Evolutionary conservation across 257 asterid species (phyloP), one percentile per base, ranked within the genome.

Genomic region (Solanum rostratum): DNA sequence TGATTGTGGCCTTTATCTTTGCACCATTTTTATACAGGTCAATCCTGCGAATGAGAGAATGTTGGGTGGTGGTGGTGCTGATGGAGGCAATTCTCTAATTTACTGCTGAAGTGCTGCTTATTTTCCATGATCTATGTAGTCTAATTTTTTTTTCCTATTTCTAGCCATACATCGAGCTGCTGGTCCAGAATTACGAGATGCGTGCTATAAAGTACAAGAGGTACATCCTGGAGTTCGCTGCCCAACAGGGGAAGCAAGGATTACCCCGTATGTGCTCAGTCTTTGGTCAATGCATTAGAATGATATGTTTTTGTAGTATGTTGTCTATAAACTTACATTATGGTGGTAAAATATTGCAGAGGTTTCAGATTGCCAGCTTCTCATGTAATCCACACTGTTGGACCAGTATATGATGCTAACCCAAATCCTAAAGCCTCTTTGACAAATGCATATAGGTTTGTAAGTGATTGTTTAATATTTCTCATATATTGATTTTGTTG

Each of bases 31-130:
- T 85, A 39, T 29, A 39, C 81, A 97, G 99, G 98, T 97, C 81
- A 95, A 95, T 93, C 97, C 99, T 66, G 97, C 98, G 30, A 97
- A 97, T 84, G 94, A 95, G 88, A 84, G 85, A 57, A 97, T 97
- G 98, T 98, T 97, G 68, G 98, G 98, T 68, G 99, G 99, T 59
- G 97, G 94, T 60, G 98, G 97, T 81, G 98, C 98, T 86, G 99
- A 94, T 92, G 98, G 99, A 93, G 99, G 99, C 95, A 86, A 86
- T 45, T 27, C 46, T 20, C 62, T 62, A 69, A 83, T 78, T 81
- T 84, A 71, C 52, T 83, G 82, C 53, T 9, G 57, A 62, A 57
- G 30, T n/a, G 7, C 15, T 57, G 15, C 65, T 54, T 78, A n/a
- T 16, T 37, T 54, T 45, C 62, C 87, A 41, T 82, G 57, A 50